Base-by-base conservation (phyloP, 164 flowering plant genomes). In the Amborella trichopoda region DNA sequence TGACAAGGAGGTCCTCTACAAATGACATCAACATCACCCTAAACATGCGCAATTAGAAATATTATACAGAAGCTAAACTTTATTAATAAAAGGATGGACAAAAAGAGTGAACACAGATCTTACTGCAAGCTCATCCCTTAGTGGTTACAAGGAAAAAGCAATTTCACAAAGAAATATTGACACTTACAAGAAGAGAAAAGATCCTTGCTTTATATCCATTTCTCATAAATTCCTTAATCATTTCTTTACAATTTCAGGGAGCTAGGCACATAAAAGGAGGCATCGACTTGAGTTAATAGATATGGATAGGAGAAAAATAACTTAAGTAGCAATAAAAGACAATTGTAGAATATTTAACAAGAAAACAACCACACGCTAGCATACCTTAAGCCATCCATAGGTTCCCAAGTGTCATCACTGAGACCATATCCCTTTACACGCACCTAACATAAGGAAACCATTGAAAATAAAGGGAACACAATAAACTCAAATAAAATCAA, bases 1-100 rank as follows among this genome's bases (percentile, higher is more conserved):
- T 77, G 83, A 46, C 83, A 77, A 13, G 83, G 83, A 43, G 83
- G 83, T 0, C 83, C 83, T 6, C 84, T 80, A 63, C 84, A 77
- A 3, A 46, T 46, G 11, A 12, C 20, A 3, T 26, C 36, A 24
- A 26, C 36, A 26, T 46, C 14, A 25, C 22, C 17, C 1, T 26
- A 27, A 6, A 8, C 5, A 28, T 46, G 11, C 14, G 8, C 12
- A 47, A 30, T 32, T 26, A 34, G 32, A 26, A 16, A 23, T 33
- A 4, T 26, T 22, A 52, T 1, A 28, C 19, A 28, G 6, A 24
- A 9, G 17, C 2, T n/a, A 14, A 30, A 30, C 14, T 30, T 14
- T 5, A 49, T 22, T 21, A 24, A 6, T 23, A 25, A 23, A 30
- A 23, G 23, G 21, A 43, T 4, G 2, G 26, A 26, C 18, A 11